Evolutionary conservation across 345 rosid species (phyloP), one percentile per base, ranked within the genome.

Genomic region (Psidium friedrichsthalianum): DNA sequence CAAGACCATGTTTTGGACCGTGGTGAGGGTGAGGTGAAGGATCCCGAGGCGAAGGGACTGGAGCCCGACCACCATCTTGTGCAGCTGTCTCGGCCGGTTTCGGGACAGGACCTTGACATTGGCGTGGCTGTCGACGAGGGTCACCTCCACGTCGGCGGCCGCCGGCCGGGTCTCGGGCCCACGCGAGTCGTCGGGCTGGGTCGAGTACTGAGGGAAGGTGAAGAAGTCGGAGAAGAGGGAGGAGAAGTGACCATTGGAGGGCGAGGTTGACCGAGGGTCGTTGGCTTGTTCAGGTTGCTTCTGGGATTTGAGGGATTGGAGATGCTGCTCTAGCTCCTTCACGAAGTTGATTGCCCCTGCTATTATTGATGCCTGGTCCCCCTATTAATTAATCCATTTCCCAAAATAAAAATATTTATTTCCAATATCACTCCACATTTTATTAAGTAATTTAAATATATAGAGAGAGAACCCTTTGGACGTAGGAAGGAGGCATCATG

Each of bases 331-430:
- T n/a, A 92, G 93, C 87, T 93, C 92, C 91, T 93, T 95, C 47
- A 94, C 92, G 82, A 91, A 93, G 87, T 91, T 90, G 85, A 94
- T 91, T 11, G 98, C 94, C 64, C 98, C 96, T 24, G 94, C 98
- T 25, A 95, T 82, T 76, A 94, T 93, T 57, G 98, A 95, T 87
- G 95, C 96, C 88, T 95, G 96, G 89, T 95, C 96, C 81, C 91
- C 91, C 98, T 94, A 42, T n/a, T 57, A 74, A 57, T 40, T 18
- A 22, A 52, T 40, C 44, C 20, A 29, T 36, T 36, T 69, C 78
- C 80, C 42, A 13, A 2, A 51, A 11, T 51, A 6, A 56, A 53
- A 56, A 51, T 12, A 32, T 47, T 81, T 24, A 24, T 51, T 49
- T 44, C 83, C 8, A 11, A 81, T 13, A n/a, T 51, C 52, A 51